Base-by-base conservation (phyloP, 352 stramenopile species). In the Peronosclerospora sorghi region DNA sequence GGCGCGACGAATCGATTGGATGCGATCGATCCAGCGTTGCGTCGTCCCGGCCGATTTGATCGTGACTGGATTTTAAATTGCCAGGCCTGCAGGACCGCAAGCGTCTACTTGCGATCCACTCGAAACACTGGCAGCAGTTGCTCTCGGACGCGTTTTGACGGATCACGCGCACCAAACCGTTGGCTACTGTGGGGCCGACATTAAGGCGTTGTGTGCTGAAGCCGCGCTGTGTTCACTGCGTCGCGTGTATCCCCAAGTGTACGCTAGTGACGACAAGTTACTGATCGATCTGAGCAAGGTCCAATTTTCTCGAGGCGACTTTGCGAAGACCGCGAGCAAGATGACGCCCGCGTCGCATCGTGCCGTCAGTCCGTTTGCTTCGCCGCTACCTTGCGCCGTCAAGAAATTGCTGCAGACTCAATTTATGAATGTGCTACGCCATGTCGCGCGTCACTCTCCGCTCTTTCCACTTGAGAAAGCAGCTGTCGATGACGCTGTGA, bases 1-100 rank as follows among this genome's bases (percentile, higher is more conserved):
- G 96, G 85, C 12, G 96, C 96, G 4, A 99, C 96, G 0, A 99
- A 99, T 54, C 77, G 95, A n/a, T 70, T 97, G 5, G 86, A 95
- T 59, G 83, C 83, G 2, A 91, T 99, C 27, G 96, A 99, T 60
- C 80, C 87, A 5, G 95, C 96, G 9, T 58, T 99, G 19, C 72
- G 97, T 24, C 72, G 96, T 26, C 92, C 94, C 8, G 94, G 94
- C 12, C 83, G 89, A 0, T 97, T 97, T 40, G 89, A 97, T 54
- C 78, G 88, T 32, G 83, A 96, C 54, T 97, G 19, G 74, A 73
- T 2, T 96, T 97, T 41, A 86, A 85, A 30, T 44, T 97, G 8
- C 89, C 89, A 2, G 88, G 90, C 35, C 62, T 76, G 5, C 56
- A 56, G 4, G 86, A 92, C 19, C 75, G 89, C 1, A 68, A 76